phyloP scores from a whole-genome alignment of 805 yeast genomes.

The Pichia eremophila region DNA sequence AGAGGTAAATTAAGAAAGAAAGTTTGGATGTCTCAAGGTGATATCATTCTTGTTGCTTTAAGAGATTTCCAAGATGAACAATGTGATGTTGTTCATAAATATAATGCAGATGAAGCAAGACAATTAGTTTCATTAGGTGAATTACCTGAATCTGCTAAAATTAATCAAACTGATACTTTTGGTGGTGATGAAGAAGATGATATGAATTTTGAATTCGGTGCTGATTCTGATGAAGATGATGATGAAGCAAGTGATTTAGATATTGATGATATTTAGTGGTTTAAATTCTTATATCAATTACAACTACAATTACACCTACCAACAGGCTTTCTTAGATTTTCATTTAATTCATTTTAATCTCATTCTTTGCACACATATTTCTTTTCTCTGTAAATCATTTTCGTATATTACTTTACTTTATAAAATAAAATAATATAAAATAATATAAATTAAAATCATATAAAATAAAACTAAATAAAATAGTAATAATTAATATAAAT shows the following conservation, averaged over 20 bases:
- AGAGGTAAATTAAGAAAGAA: slow-evolving; percentile 99
- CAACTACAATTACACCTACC: no score
- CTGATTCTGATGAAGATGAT: slow-evolving; percentile 72
- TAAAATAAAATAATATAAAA: no score
- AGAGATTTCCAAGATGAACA: slow-evolving; percentile 98
- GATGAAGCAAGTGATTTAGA: slow-evolving; percentile 59
- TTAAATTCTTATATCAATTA: not conserved
- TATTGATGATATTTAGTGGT: slow-evolving; percentile 83
- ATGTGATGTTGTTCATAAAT: slow-evolving; percentile 96
- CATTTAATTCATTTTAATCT: not conserved
- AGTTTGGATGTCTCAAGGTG: slow-evolving; percentile 99
- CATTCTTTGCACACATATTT: no score
- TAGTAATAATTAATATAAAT: not conserved
- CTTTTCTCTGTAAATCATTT: no score
- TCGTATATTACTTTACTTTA: no score
- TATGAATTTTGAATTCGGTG: slow-evolving; percentile 96
- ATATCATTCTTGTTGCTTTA: slow-evolving; percentile 85
- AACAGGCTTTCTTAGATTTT: not conserved
- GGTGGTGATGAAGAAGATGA: slow-evolving; percentile 97
- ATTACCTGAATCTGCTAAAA: slow-evolving; percentile 93
- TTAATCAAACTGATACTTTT: slow-evolving; percentile 94
- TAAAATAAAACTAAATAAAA: no score
- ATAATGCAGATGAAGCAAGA: slow-evolving; percentile 96
- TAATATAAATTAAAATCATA: no score
- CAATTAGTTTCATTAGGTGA: slow-evolving; percentile 92